phyloP scores from a whole-genome alignment of 2,329 filamentous ascomycete genomes.

The Cladosporium halotolerans region DNA sequence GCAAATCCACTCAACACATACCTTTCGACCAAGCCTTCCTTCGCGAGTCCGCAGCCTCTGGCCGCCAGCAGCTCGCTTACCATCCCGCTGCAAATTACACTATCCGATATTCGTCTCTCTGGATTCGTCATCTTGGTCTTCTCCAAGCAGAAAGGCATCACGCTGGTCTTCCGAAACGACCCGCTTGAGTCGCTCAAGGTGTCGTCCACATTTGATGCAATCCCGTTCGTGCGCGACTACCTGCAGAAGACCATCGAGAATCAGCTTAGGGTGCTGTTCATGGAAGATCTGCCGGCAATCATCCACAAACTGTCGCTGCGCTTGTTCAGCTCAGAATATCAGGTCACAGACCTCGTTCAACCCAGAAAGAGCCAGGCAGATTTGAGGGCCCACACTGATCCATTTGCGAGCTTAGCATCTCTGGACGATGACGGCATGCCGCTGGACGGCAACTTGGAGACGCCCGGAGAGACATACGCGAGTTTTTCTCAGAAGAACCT shows the following conservation, averaged over 20 bases:
- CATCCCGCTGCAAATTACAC: slow-evolving; percentile 92
- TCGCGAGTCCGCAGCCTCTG: slow-evolving; percentile 86
- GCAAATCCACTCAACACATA: slow-evolving; percentile 97
- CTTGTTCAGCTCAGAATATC: slow-evolving; percentile 82
- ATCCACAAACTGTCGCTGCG: slow-evolving; percentile 87
- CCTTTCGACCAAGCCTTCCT: slow-evolving; percentile 80
- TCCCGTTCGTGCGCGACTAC: slow-evolving; percentile 96
- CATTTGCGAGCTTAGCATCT: slow-evolving; percentile 42
- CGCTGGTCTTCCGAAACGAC: slow-evolving; percentile 95
- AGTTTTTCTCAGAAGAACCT: slow-evolving; percentile 95
- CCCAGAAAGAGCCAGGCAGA: slow-evolving; percentile 42
- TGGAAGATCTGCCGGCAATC: slow-evolving; percentile 95
- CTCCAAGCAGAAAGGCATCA: slow-evolving; percentile 93
- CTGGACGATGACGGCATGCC: slow-evolving; percentile 75
- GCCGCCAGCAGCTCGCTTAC: slow-evolving; percentile 88
- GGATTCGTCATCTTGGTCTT: slow-evolving; percentile 98
- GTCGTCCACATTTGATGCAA: slow-evolving; percentile 97
- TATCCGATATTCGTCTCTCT: slow-evolving; percentile 91
- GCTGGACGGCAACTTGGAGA: slow-evolving; percentile 63
- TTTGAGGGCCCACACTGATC: slow-evolving; percentile 24
- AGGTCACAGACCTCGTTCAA: slow-evolving; percentile 23
- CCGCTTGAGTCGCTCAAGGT: slow-evolving; percentile 96
- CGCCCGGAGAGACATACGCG: slow-evolving; percentile 73
- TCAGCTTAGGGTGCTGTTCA: slow-evolving; percentile 86
- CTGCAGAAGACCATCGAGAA: slow-evolving; percentile 92